A percentile compares a stretch with the other conserved stretches of the same genome.
phyloP scores from a whole-genome alignment of 139 green algal species.

The Chlorella sorokiniana region DNA sequence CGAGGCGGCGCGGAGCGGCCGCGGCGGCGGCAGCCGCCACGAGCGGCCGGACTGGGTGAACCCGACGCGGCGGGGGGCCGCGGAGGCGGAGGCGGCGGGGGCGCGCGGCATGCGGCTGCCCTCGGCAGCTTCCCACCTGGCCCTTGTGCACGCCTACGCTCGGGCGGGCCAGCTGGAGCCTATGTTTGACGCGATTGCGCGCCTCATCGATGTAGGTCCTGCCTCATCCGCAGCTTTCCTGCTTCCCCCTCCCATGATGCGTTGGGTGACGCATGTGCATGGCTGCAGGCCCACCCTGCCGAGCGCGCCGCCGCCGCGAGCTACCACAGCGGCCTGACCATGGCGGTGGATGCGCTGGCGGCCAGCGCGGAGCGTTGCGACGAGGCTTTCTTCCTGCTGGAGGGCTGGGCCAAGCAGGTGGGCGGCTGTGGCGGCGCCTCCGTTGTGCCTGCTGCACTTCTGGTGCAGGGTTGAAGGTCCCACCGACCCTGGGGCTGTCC shows the following conservation, averaged over 20 bases:
- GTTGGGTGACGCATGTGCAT: too few species aligned
- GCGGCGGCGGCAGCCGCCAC: too few species aligned
- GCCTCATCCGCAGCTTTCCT: not conserved
- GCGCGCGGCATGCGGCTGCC: not conserved
- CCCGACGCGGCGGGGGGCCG: not conserved
- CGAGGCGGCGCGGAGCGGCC: too few species aligned
- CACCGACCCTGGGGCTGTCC: too few species aligned
- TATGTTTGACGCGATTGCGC: not conserved
- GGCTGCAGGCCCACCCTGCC: not conserved
- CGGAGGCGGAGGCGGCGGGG: not conserved
- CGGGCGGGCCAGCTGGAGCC: not conserved
- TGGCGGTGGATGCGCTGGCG: constrained; percentile 30
- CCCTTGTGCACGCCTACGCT: constrained; percentile 25
- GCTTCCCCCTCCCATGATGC: not conserved
- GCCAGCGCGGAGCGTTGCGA: not conserved
- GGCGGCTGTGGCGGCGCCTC: not conserved
- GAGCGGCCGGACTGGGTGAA: not conserved
- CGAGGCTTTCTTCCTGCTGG: constrained; percentile 28
- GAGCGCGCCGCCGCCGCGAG: not conserved
- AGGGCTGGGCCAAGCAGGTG: constrained; percentile 37
- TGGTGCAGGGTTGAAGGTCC: not conserved
- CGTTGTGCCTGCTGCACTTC: not conserved
- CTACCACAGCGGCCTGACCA: constrained; percentile 6
- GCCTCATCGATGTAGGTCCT: not conserved
- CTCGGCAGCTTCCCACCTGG: constrained; percentile 12